phyloP scores from a whole-genome alignment of 2,329 filamentous ascomycete genomes.

The Verticillium longisporum region DNA sequence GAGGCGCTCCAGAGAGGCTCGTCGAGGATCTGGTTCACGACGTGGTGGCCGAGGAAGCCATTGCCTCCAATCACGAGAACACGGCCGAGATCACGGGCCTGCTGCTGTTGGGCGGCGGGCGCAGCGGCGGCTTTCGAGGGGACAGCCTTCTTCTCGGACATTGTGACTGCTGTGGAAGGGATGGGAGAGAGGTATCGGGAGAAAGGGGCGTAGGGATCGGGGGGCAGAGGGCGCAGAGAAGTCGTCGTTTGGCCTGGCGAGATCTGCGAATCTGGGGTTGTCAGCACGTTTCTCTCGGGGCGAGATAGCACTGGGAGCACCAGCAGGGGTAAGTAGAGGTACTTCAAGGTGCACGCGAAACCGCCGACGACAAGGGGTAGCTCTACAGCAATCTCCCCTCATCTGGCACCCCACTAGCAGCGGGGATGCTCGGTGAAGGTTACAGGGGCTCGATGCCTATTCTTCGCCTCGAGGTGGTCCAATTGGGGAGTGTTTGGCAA shows the following conservation, averaged over 20 bases:
- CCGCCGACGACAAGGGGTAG: not conserved
- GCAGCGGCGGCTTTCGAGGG: not conserved
- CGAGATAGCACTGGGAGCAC: not conserved
- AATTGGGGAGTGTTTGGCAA: not conserved
- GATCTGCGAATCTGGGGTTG: not conserved
- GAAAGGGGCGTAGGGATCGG: not conserved
- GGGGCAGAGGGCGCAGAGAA: not conserved
- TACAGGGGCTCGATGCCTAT: not conserved
- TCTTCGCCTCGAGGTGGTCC: not conserved
- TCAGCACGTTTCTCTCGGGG: not conserved
- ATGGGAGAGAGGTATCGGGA: not conserved
- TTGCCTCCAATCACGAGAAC: conserved; percentile 78
- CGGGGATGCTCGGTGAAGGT: not conserved
- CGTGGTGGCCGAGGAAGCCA: conserved; percentile 78
- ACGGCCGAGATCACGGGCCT: conserved; percentile 47
- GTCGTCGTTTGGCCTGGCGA: not conserved
- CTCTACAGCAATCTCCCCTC: not conserved
- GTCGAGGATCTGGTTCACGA: conserved; percentile 65
- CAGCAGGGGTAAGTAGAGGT: not conserved
- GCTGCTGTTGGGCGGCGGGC: conserved; percentile 8
- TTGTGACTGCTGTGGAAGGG: not conserved
- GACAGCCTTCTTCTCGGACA: conserved; percentile 24
- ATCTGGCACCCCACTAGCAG: not conserved
- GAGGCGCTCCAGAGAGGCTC: conserved; percentile 31
- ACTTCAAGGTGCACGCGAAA: not conserved